Evolutionary conservation across 805 yeast genomes (phyloP), one percentile per base, ranked within the genome.

Genomic region (Hanseniaspora meyeri): DNA sequence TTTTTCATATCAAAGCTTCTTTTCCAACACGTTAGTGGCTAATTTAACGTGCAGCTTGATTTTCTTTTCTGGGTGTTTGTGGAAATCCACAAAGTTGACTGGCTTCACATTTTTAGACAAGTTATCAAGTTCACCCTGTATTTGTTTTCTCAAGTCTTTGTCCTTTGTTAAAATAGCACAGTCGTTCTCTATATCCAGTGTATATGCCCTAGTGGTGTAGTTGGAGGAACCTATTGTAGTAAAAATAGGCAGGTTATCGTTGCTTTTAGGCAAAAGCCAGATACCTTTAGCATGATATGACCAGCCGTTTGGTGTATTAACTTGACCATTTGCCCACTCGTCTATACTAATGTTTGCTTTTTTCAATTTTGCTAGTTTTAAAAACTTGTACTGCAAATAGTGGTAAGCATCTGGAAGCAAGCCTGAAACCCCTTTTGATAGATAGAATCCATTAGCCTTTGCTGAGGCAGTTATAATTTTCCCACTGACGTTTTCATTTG

Each of bases 201-300:
- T 76, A 64, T 91, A 91, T 0, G 97, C 90, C 59, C 98, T 75
- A 60, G 84, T 79, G 0, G 98, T 93, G 68, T 89, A 93, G 67
- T 93, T 93, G 0, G 97, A 88, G 0, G 96, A 87, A 0, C 98
- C 98, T 51, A 93, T 76, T 7, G 90, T 80, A 0, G 96, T 87
- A 12, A 87, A 70, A 19, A 83, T 75, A 1, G 97, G 96, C 12
- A 68, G 63, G 0, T 62, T 60, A 51, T 80, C 82, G 19, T 66
- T 64, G 0, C 62, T 60, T 1, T 70, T 74, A 0, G 88, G 85
- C 9, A 79, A 74, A 0, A 87, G 70, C 97, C 97, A 93, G 4
- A 91, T 71, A 1, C 98, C 98, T 66, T 93, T 93, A 14, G 98
- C 97, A 66, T 93, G 98, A 68, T 93, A 93, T 0, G 97, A 87